phyloP scores from a whole-genome alignment of 805 yeast species.

The Candida boleticola region DNA sequence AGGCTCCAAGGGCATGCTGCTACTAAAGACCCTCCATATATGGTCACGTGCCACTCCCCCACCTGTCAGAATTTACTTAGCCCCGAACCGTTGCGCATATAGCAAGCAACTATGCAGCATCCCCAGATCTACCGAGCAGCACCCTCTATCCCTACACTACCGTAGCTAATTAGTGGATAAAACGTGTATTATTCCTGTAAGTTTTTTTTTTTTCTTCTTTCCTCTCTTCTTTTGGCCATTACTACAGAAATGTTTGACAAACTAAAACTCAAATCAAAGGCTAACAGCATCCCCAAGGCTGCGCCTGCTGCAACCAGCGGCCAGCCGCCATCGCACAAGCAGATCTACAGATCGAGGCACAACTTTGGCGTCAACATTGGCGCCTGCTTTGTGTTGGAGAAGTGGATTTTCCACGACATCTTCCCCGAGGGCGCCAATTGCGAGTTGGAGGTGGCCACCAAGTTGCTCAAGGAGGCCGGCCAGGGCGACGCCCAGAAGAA shows the following conservation, averaged over 20 bases:
- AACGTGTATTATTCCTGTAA: too few species aligned
- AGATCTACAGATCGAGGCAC: constrained; percentile 57
- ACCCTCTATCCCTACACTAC: too few species aligned
- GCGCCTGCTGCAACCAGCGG: constrained; percentile 26
- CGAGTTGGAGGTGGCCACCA: constrained; percentile 72
- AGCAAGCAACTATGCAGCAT: too few species aligned
- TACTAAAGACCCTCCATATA: too few species aligned
- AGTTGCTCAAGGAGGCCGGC: constrained; percentile 48
- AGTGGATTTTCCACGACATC: constrained; percentile 67
- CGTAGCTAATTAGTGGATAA: too few species aligned
- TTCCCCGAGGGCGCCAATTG: constrained; percentile 58
- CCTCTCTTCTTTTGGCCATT: not conserved
- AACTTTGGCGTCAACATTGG: constrained; percentile 89
- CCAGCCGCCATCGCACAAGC: constrained; percentile 34
- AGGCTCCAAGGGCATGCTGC: too few species aligned
- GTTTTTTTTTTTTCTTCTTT: not conserved
- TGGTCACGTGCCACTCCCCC: too few species aligned
- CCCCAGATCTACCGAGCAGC: too few species aligned
- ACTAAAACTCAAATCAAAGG: constrained; percentile 30
- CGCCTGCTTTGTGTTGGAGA: constrained; percentile 73
- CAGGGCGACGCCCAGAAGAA: constrained; percentile 49
- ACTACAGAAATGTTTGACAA: constrained; percentile 26
- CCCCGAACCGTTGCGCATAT: too few species aligned
- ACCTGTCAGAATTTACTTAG: too few species aligned
- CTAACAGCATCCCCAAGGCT: constrained; percentile 19